Conservation (phyloP, 768 basidiomycete genomes). For the Suillus lakei region DNA sequence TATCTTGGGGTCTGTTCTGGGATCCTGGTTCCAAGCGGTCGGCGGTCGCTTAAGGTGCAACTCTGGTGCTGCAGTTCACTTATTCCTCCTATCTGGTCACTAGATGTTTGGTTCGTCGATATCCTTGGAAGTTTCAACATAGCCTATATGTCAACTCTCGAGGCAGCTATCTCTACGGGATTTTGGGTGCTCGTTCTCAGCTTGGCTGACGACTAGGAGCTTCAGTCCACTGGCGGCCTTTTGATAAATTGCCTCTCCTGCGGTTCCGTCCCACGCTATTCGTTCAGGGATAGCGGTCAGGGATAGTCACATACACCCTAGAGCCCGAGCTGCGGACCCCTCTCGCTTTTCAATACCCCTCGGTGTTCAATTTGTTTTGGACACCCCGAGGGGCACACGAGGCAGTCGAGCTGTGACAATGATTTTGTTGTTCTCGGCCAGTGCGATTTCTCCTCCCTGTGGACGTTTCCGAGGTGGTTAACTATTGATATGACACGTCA, state of each 20-base stretch:
- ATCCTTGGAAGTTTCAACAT: background rate
- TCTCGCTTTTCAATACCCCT: background rate
- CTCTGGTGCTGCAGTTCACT: background rate
- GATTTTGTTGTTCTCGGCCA: background rate
- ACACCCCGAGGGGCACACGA: background rate
- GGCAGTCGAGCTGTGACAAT: background rate
- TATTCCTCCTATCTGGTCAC: background rate
- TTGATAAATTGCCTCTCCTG: background rate
- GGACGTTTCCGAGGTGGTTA: background rate
- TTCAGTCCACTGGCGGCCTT: background rate
- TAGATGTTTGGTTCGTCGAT: background rate
- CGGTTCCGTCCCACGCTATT: background rate
- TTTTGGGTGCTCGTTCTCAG: background rate
- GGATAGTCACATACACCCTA: conserved; percentile 1
- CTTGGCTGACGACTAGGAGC: background rate
- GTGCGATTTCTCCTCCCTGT: background rate
- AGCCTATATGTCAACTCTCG: background rate
- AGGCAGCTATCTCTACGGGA: background rate
- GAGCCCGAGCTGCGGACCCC: background rate
- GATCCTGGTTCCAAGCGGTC: background rate
- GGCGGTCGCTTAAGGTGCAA: background rate
- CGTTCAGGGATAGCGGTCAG: background rate
- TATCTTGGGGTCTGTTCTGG: background rate
- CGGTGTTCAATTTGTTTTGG: background rate
- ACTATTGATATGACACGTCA: background rate